phyloP scores from a whole-genome alignment of 2,329 filamentous ascomycete species.

The Alternaria sp. region DNA sequence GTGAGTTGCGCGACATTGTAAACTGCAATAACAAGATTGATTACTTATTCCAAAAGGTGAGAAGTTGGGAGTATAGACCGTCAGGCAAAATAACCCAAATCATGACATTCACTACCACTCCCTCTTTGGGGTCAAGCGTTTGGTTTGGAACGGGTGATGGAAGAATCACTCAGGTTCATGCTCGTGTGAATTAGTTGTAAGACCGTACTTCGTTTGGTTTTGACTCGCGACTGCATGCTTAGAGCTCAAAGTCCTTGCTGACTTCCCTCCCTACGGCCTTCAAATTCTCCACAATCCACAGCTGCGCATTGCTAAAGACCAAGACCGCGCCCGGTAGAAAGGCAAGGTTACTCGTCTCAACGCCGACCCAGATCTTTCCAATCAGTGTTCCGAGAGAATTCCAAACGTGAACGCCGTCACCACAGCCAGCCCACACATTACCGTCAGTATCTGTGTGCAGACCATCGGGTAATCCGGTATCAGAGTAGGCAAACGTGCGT shows the following conservation, averaged over 20 bases:
- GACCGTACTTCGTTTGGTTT: not conserved
- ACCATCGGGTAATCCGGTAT: conserved; percentile 67
- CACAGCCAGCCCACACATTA: conserved; percentile 65
- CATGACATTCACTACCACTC: not conserved
- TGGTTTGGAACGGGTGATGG: not conserved
- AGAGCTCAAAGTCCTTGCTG: conserved; percentile 46
- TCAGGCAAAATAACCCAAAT: not conserved
- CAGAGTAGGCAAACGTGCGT: conserved; percentile 64
- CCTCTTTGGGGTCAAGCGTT: not conserved
- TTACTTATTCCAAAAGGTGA: not conserved
- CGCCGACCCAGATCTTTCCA: conserved; percentile 65
- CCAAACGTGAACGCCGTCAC: conserved; percentile 66
- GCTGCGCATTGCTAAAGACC: conserved; percentile 48
- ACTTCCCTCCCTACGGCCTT: conserved; percentile 49
- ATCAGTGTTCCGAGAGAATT: conserved; percentile 60
- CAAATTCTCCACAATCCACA: conserved; percentile 50
- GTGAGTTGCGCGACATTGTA: not conserved
- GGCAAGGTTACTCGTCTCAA: conserved; percentile 49
- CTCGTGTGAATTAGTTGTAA: not conserved
- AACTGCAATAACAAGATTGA: not conserved
- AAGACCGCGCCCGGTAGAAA: conserved; percentile 48
- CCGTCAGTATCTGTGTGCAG: conserved; percentile 63
- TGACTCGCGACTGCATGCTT: not conserved
- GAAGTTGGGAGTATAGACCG: not conserved
- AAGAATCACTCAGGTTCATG: not conserved